A percentile compares a stretch with the other conserved stretches of the same genome.
Conservation (phyloP, 805 yeast genomes). For the Ogataea nonfermentans region DNA sequence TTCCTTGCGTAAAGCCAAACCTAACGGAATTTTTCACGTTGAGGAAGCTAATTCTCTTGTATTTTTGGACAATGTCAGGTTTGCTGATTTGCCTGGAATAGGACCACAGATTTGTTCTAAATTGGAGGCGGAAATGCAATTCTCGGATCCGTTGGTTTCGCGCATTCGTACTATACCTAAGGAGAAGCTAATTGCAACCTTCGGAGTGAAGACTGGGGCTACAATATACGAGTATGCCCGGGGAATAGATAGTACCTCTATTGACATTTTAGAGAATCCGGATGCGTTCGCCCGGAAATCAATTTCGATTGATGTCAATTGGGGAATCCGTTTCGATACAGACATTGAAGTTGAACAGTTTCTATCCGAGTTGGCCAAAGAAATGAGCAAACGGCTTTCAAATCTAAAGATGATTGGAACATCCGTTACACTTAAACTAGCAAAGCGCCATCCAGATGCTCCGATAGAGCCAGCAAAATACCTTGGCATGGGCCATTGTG, state of each 20-base stretch:
- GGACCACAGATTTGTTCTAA: constrained; percentile 52
- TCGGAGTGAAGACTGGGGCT: constrained; percentile 72
- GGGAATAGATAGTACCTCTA: constrained; percentile 66
- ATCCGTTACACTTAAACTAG: constrained; percentile 61
- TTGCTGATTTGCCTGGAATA: constrained; percentile 59
- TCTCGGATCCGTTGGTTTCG: constrained; percentile 32
- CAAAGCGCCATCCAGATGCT: constrained; percentile 61
- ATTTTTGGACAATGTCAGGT: constrained; percentile 38
- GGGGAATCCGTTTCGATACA: constrained; percentile 77
- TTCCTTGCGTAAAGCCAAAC: constrained; percentile 74
- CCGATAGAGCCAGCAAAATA: constrained; percentile 75
- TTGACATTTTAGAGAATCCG: constrained; percentile 50
- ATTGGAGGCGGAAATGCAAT: constrained; percentile 36
- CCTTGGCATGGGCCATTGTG: constrained; percentile 84
- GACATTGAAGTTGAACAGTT: constrained; percentile 64
- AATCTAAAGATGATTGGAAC: constrained; percentile 50
- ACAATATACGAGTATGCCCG: constrained; percentile 58
- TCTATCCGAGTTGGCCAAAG: constrained; percentile 53
- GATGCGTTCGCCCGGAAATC: constrained; percentile 62
- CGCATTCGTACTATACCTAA: constrained; percentile 39
- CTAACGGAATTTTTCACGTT: constrained; percentile 58
- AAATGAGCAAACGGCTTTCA: constrained; percentile 53
- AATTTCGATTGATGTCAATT: constrained; percentile 83
- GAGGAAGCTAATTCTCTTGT: constrained; percentile 25
- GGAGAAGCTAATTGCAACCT: constrained; percentile 38